Evolutionary conservation across 192 early-diverging fungal species (phyloP).

Genomic region (Coemansia sp.): DNA sequence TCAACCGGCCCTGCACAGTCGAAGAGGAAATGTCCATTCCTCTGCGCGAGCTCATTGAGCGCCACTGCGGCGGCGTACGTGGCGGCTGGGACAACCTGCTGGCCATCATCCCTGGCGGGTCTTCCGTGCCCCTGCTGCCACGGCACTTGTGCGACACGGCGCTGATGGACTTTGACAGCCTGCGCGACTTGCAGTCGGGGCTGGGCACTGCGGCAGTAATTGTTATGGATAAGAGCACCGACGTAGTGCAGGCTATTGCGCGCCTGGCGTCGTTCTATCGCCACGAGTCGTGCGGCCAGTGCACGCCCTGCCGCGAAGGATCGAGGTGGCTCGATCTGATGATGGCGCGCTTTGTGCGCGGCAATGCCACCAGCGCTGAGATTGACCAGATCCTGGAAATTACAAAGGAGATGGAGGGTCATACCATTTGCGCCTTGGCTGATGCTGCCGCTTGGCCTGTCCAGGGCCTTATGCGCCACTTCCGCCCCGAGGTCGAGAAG

Average conservation of each 20-base stretch:
- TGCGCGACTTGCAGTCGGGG: conserved; percentile 91
- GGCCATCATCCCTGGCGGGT: conserved; percentile 96
- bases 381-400: conserved; percentile 98
- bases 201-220: conserved; percentile 97
- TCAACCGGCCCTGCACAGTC: conserved; percentile 96
- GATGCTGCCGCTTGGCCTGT: conserved; percentile 99
- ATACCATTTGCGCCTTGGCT: conserved; percentile 99
- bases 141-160: conserved; percentile 86
- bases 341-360: conserved; percentile 94
- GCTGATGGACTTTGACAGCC: conserved; percentile 98
- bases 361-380: conserved; percentile 78
- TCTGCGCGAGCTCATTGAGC: conserved; percentile 87
- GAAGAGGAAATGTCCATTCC: conserved; percentile 99
- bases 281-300: conserved; percentile 99
- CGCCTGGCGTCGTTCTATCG: conserved; percentile 93
- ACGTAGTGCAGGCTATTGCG: conserved; percentile 91
- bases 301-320: conserved; percentile 98
- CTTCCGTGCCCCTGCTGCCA: conserved; percentile 89
- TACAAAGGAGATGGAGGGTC: conserved; percentile 97
- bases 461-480: conserved; percentile 86
- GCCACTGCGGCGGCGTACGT: conserved; percentile 94
- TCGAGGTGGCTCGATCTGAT: conserved; percentile 93
- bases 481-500: conserved; percentile 37
- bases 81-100: conserved; percentile 99
- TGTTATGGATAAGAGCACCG: conserved; percentile 98